These are phyloP conservation scores for Talaromyces sp. DNA, from an alignment of 2,329 filamentous ascomycete species.

Conservation along the genomic window DNA sequence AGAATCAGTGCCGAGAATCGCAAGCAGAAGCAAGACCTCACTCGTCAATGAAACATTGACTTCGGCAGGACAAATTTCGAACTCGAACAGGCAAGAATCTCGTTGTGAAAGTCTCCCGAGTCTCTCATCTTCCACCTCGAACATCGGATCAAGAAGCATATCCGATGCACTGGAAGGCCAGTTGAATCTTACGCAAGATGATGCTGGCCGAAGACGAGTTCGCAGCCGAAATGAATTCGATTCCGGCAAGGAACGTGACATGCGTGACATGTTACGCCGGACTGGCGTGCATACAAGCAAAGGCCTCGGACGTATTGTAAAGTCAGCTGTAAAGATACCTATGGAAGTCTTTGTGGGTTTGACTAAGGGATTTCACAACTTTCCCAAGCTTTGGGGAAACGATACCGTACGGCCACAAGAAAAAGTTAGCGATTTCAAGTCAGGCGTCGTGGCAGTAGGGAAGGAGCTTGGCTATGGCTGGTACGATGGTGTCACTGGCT, in stretches of 20 bases:
- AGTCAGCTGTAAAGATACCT: background rate
- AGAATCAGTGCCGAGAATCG: background rate
- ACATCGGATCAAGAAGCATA: background rate
- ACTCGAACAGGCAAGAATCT: slow-evolving; percentile 4
- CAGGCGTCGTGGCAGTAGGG: background rate
- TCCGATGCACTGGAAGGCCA: background rate
- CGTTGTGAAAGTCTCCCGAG: background rate
- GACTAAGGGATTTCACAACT: slow-evolving; percentile 83
- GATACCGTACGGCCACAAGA: slow-evolving; percentile 60
- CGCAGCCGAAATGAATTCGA: background rate
- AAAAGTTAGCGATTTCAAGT: slow-evolving; percentile 3
- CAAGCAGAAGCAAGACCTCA: background rate
- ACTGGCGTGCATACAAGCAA: slow-evolving; percentile 6
- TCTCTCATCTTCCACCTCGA: slow-evolving; percentile 3
- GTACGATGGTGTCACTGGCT: slow-evolving; percentile 74
- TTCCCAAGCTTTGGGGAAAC: slow-evolving; percentile 79
- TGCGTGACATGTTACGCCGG: slow-evolving; percentile 7
- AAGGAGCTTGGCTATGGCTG: slow-evolving; percentile 70
- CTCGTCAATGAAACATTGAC: background rate
- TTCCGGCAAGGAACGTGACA: background rate
- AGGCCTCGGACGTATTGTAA: slow-evolving; percentile 5
- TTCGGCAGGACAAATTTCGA: background rate
- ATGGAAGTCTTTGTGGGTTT: slow-evolving; percentile 53
- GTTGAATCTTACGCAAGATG: background rate
- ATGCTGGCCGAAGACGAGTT: background rate